These are phyloP conservation scores for Stagonosporopsis vannaccii DNA, from an alignment of 2,329 filamentous ascomycete genomes.

Conservation along the genomic window DNA sequence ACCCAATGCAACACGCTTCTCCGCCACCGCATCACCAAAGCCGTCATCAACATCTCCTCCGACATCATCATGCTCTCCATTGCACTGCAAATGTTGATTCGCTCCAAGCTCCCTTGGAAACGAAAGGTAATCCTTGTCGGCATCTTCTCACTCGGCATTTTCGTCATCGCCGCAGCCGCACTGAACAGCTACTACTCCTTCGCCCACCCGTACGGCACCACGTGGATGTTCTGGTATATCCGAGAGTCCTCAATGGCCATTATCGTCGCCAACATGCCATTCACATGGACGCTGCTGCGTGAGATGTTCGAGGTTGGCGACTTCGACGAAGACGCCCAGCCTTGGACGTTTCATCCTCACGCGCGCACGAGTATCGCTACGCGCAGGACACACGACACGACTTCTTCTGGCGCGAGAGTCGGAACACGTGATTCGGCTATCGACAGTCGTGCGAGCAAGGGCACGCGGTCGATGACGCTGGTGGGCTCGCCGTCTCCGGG, in stretches of 20 bases:
- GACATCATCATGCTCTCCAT: slow-evolving; percentile 57
- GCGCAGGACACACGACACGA: slow-evolving; percentile 19
- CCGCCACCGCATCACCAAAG: slow-evolving; percentile 50
- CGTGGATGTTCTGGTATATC: slow-evolving; percentile 45
- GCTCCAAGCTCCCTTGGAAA: slow-evolving; percentile 51
- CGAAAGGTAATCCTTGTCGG: slow-evolving; percentile 63
- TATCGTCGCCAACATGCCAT: slow-evolving; percentile 60
- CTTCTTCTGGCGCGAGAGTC: slow-evolving; percentile 9
- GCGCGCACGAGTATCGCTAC: slow-evolving; percentile 34
- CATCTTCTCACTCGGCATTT: slow-evolving; percentile 64
- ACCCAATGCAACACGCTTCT: slow-evolving; percentile 46
- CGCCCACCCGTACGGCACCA: slow-evolving; percentile 30
- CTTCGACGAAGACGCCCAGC: slow-evolving; percentile 38
- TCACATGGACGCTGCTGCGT: slow-evolving; percentile 60
- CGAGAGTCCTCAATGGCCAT: slow-evolving; percentile 42
- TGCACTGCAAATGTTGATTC: slow-evolving; percentile 55
- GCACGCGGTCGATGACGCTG: slow-evolving; percentile 24
- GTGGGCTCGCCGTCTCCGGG: slow-evolving; percentile 19
- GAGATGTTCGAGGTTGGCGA: slow-evolving; percentile 54
- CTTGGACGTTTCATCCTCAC: slow-evolving; percentile 40
- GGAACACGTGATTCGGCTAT: slow-evolving; percentile 14
- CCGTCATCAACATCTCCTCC: slow-evolving; percentile 55
- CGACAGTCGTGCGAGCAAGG: slow-evolving; percentile 18
- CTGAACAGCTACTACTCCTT: slow-evolving; percentile 57
- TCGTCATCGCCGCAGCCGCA: slow-evolving; percentile 58